These are phyloP conservation scores for Salvia miltiorrhiza DNA, from an alignment of 257 asterid genomes.

Conservation along the genomic window DNA sequence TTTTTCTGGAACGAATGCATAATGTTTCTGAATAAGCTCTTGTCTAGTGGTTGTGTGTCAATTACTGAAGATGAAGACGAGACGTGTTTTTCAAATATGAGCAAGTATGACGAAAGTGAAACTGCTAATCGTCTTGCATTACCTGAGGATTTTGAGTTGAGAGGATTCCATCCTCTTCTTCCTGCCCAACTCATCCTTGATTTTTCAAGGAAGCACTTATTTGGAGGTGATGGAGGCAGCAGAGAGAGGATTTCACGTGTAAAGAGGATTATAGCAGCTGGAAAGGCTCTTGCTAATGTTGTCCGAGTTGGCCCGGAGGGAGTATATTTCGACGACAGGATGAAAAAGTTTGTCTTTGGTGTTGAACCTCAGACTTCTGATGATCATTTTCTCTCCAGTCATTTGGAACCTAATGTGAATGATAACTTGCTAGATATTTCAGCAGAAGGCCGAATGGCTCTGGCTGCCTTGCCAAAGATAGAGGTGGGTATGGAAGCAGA, in stretches of 20 bases:
- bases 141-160: slow-evolving; percentile 83
- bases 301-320: slow-evolving; percentile 62
- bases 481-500: slow-evolving; percentile 46
- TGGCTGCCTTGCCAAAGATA: slow-evolving; percentile 31
- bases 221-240: slow-evolving; percentile 56
- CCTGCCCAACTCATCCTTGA: slow-evolving; percentile 89
- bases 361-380: slow-evolving; percentile 53
- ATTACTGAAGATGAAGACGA: slow-evolving; percentile 70
- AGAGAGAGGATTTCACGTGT: slow-evolving; percentile 62
- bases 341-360: slow-evolving; percentile 68
- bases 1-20: slow-evolving; percentile 75
- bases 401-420: slow-evolving; percentile 34
- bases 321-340: slow-evolving; percentile 55
- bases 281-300: slow-evolving; percentile 75
- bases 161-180: slow-evolving; percentile 85
- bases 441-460: slow-evolving; percentile 23
- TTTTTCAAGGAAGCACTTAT: slow-evolving; percentile 72
- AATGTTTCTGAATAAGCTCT: slow-evolving; percentile 62
- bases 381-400: slow-evolving; percentile 35
- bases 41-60: slow-evolving; percentile 51
- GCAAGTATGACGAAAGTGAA: slow-evolving; percentile 79
- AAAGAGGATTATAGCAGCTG: slow-evolving; percentile 86
- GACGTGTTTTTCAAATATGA: slow-evolving; percentile 78
- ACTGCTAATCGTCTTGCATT: slow-evolving; percentile 82
- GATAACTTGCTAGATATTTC: slow-evolving; percentile 26